A percentile compares a stretch with the other conserved stretches of the same genome.
These are phyloP conservation scores for Aspergillus cavernicola DNA, from an alignment of 495 filamentous ascomycete species.

Conservation along the genomic window DNA sequence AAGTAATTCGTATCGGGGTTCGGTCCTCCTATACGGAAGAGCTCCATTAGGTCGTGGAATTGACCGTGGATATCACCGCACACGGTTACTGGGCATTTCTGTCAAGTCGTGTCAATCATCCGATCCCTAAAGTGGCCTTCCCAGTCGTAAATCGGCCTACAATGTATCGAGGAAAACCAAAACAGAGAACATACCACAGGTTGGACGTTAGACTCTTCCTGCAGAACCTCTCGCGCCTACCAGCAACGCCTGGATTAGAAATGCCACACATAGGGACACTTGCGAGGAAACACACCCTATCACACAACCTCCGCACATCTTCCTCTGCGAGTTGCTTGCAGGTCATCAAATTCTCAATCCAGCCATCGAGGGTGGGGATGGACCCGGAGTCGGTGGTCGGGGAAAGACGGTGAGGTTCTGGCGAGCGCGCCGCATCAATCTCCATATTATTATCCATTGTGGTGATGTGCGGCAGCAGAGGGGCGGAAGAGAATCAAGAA, in stretches of 20 bases:
- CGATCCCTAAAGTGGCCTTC: background rate
- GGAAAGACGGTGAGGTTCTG: conserved; percentile 72
- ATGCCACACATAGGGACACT: background rate
- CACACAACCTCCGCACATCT: conserved; percentile 94
- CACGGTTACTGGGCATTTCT: conserved; percentile 94
- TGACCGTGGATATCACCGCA: conserved; percentile 94
- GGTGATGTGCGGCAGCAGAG: conserved; percentile 13
- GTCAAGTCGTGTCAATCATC: conserved; percentile 7
- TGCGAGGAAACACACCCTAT: conserved; percentile 72
- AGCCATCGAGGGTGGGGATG: conserved; percentile 91
- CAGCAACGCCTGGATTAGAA: conserved; percentile 13
- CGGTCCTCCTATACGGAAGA: conserved; percentile 88
- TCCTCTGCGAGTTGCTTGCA: conserved; percentile 96
- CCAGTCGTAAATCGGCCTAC: conserved; percentile 4
- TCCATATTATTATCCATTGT: conserved; percentile 98
- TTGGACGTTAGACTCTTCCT: conserved; percentile 97
- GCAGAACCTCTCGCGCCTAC: conserved; percentile 91
- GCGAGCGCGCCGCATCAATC: conserved; percentile 72
- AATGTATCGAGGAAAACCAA: conserved; percentile 18
- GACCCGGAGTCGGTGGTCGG: conserved; percentile 76
- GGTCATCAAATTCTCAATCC: conserved; percentile 97
- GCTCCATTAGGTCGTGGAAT: conserved; percentile 92
- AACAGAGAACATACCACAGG: conserved; percentile 74
- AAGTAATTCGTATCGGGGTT: conserved; percentile 94
- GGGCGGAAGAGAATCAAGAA: conserved; percentile 15